Evolutionary conservation across 2,329 filamentous ascomycete species (phyloP).

Genomic region (Emericellopsis cladophorae): DNA sequence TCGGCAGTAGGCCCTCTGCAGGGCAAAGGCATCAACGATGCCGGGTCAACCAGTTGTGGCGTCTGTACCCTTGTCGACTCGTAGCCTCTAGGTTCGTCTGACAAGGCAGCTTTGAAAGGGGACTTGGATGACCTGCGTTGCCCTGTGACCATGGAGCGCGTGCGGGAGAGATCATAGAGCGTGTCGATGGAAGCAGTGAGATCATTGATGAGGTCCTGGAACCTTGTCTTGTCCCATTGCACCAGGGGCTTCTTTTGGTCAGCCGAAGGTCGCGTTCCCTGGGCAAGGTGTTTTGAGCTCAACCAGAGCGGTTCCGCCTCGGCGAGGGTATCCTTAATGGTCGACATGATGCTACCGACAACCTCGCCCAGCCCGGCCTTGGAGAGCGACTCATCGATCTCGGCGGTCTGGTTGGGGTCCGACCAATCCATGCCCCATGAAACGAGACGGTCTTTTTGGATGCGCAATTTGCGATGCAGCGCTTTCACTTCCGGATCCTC

Average conservation of each 20-base stretch:
- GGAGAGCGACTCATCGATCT: conserved; percentile 60
- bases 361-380: conserved; percentile 65
- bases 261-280: conserved; percentile 25
- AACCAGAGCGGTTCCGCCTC: conserved; percentile 64
- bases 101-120: conserved; percentile 19
- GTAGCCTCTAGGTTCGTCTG: conserved; percentile 16
- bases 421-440: conserved; percentile 77
- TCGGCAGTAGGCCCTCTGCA: conserved; percentile 20
- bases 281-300: conserved; percentile 36
- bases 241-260: conserved; percentile 45
- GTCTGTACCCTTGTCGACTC: conserved; percentile 45
- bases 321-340: conserved; percentile 67
- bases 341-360: conserved; percentile 66
- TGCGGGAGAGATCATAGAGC: conserved; percentile 62
- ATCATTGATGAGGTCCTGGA: conserved; percentile 62
- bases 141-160: conserved; percentile 35
- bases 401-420: conserved; percentile 53
- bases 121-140: conserved; percentile 16
- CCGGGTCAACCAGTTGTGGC: conserved; percentile 45
- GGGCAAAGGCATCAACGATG: conserved; percentile 34
- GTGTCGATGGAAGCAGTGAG: conserved; percentile 69
- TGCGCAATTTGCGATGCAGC: conserved; percentile 63
- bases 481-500: conserved; percentile 58
- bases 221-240: conserved; percentile 58
- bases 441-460: conserved; percentile 67